Evolutionary conservation across 78 protist species (phyloP).

Genomic region (Dictyostelium discoideum): DNA sequence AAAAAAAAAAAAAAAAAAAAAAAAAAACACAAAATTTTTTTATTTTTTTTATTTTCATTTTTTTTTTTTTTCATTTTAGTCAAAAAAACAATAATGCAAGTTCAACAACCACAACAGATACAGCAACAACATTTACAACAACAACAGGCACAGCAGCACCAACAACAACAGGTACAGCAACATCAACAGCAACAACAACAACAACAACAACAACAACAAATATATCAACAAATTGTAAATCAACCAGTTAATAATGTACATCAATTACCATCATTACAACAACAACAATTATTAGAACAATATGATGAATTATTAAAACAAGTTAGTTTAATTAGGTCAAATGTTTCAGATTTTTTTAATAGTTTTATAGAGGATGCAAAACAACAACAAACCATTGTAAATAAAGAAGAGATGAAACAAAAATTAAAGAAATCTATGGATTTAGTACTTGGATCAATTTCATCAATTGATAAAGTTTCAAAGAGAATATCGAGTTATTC

Average conservation of each 20-base stretch:
- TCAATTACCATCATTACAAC: constrained; percentile 35
- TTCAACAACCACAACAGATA: background rate
- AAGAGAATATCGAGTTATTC: constrained; percentile 11
- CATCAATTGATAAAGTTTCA: background rate
- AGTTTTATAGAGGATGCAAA: constrained; percentile 48
- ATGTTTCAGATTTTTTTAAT: constrained; percentile 35
- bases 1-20: too few species aligned
- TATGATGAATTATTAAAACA: constrained; percentile 44
- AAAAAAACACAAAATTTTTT: too few species aligned
- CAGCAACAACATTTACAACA: background rate
- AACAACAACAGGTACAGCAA: background rate
- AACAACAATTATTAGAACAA: constrained; percentile 50
- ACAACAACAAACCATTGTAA: background rate
- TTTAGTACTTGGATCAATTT: background rate
- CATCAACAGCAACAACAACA: constrained; percentile 49
- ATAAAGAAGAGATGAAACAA: background rate
- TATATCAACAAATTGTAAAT: background rate
- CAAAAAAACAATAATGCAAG: background rate
- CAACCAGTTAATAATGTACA: constrained; percentile 31
- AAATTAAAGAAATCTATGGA: background rate
- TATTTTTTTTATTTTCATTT: background rate
- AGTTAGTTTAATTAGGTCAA: constrained; percentile 7
- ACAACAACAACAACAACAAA: constrained; percentile 26
- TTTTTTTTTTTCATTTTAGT: background rate
- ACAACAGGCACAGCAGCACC: too few species aligned